Percentiles rank a stretch among this genome's conserved stretches.
Conservation (phyloP, 23 red algal genomes). For the Gracilaria vermiculophylla region DNA sequence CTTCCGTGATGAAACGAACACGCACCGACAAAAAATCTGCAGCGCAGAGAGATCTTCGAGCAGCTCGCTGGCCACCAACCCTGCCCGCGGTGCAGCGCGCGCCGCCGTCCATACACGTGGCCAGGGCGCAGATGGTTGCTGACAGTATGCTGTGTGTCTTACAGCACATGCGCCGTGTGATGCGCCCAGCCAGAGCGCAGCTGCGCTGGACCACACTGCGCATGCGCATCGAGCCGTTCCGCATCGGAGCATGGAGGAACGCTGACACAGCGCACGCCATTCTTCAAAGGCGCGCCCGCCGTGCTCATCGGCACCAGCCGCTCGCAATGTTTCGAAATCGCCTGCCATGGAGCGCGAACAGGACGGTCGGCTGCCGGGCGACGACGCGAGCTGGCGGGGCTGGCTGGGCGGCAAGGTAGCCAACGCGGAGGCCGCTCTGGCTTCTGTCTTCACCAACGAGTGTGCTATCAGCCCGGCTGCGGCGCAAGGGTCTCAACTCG, state of each 20-base stretch:
- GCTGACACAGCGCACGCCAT: constrained; percentile 3
- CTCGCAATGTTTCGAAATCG: not conserved
- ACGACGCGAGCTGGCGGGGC: not conserved
- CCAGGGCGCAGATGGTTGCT: not conserved
- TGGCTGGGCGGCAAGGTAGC: constrained; percentile 22
- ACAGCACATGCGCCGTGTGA: not conserved
- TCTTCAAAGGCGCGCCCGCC: constrained; percentile 4
- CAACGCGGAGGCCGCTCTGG: constrained; percentile 28
- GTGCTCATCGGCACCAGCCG: not conserved
- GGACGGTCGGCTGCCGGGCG: not conserved
- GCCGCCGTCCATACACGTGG: not conserved
- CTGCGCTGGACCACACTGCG: not conserved
- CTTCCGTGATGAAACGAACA: too few species aligned
- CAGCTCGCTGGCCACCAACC: not conserved
- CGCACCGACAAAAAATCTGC: too few species aligned
- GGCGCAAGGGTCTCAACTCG: not conserved
- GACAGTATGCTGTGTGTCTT: not conserved
- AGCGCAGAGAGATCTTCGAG: not conserved
- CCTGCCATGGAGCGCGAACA: not conserved
- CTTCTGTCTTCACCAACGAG: constrained; percentile 12
- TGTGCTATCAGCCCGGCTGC: not conserved
- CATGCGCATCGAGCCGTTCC: not conserved
- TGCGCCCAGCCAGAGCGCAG: not conserved
- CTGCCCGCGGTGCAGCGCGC: not conserved
- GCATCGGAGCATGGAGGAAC: not conserved